Evolutionary conservation across 768 basidiomycete genomes (phyloP).

Genomic region (Leucogyrophana mollusca): DNA sequence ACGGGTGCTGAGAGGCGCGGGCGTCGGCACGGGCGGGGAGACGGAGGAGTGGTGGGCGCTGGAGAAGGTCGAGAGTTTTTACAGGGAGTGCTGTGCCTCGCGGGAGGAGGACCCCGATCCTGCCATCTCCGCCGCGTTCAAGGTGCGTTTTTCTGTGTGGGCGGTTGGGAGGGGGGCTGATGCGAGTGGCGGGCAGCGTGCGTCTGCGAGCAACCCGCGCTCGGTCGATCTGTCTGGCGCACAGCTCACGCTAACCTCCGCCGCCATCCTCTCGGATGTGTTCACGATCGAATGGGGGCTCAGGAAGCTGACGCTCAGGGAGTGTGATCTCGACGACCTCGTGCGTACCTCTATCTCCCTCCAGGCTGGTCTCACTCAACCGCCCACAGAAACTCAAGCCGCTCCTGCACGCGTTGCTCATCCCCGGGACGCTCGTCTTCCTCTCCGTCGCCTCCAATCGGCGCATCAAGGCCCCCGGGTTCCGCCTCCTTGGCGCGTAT

Average conservation of each 20-base stretch:
- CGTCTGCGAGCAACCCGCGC: slow-evolving; percentile 56
- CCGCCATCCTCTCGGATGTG: slow-evolving; percentile 86
- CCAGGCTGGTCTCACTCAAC: neutral
- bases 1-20: slow-evolving; percentile 61
- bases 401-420: slow-evolving; percentile 85
- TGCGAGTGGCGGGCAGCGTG: slow-evolving; percentile 36
- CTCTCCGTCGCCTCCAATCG: slow-evolving; percentile 87
- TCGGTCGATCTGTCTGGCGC: slow-evolving; percentile 79
- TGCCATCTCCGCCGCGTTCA: slow-evolving; percentile 66
- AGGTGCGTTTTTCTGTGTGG: slow-evolving; percentile 43
- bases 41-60: slow-evolving; percentile 79
- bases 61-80: slow-evolving; percentile 82
- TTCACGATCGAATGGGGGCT: slow-evolving; percentile 93
- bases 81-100: slow-evolving; percentile 79
- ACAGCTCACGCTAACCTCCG: slow-evolving; percentile 65
- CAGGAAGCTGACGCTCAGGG: slow-evolving; percentile 78
- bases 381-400: slow-evolving; percentile 73
- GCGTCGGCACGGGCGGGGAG: slow-evolving; percentile 29
- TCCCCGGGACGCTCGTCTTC: slow-evolving; percentile 76
- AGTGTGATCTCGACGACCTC: slow-evolving; percentile 83
- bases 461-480: slow-evolving; percentile 73
- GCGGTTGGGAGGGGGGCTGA: too few relatives aligned
- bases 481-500: slow-evolving; percentile 79
- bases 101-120: slow-evolving; percentile 71
- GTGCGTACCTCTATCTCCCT: slow-evolving; percentile 42